Evolutionary conservation across 176 grass and related monocot species (phyloP).

Genomic region (Juncus inflexus): DNA sequence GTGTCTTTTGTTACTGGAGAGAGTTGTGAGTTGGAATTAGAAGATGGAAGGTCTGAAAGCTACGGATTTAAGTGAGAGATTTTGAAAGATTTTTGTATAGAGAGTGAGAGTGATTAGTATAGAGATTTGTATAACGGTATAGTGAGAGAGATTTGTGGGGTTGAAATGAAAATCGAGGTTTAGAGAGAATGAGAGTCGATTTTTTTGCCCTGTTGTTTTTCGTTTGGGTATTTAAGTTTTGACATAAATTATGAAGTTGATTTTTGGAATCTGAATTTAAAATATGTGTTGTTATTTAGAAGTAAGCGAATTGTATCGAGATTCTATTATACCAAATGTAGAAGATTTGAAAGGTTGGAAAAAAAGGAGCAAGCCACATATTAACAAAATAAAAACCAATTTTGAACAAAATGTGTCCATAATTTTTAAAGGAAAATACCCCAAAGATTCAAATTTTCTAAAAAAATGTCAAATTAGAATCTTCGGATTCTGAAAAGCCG

Average conservation of each 20-base stretch:
- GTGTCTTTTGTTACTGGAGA: conserved; percentile 46
- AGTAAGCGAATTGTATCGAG: too few species aligned
- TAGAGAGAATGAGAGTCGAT: conserved; percentile 12
- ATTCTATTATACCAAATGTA: too few species aligned
- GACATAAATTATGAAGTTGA: conserved; percentile 2
- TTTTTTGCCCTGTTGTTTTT: conserved; percentile 21
- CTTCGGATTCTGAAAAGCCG: too few species aligned
- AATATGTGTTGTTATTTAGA: neutral
- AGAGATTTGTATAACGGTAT: conserved; percentile 21
- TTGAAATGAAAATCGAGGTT: conserved; percentile 8
- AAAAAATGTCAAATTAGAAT: too few species aligned
- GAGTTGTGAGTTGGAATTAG: conserved; percentile 40
- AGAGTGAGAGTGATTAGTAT: conserved; percentile 9
- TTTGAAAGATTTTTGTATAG: neutral
- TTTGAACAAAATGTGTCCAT: too few species aligned
- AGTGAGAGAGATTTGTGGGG: conserved; percentile 12
- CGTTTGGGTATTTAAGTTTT: neutral
- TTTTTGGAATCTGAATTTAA: neutral
- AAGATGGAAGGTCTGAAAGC: conserved; percentile 62
- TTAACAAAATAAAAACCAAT: too few species aligned
- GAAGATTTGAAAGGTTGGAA: too few species aligned
- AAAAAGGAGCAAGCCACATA: too few species aligned
- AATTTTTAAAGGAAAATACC: too few species aligned
- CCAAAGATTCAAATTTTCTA: too few species aligned
- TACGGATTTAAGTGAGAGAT: conserved; percentile 41